Evolutionary conservation across 345 rosid genomes (phyloP), one percentile per base, ranked within the genome.

Genomic region (Hirschfeldia incana): DNA sequence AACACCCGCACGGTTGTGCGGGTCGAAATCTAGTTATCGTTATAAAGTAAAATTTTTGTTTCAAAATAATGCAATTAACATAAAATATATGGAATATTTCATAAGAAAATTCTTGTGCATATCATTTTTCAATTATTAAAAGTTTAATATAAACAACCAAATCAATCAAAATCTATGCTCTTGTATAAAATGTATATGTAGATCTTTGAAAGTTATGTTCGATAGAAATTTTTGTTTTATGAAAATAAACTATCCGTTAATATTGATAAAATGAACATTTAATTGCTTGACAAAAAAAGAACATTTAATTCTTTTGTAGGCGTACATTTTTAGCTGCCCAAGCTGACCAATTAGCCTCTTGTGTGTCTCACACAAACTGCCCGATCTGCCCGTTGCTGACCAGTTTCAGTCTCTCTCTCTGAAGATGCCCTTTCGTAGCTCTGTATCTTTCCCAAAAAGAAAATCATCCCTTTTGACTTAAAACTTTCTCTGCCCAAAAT

Each of bases 341-440:
- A 77, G 0, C 84, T 87, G 86, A 86, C 90, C 89, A n/a, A 4
- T 4, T 79, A 62, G 80, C 87, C 84, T 15, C 6, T 21, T 29
- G 13, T 69, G 76, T 30, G 49, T 83, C 55, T 82, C 77, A 85
- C 85, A 80, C 80, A 84, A 84, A 9, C 84, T 92, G 88, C 92
- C 91, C 89, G 60, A 70, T 32, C 82, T 90, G 87, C 97, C 92
- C 93, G 57, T 64, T 70, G 80, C 82, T 75, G 85, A 82, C 78
- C 85, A 76, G 88, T 85, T 84, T 86, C 87, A 65, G 30, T 59
- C 64, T 53, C 59, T 16, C 66, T 44, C 83, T 44, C 70, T 51
- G 15, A 69, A 67, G 76, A 62, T 78, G 76, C 83, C 83, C 73
- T 76, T 65, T 80, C 59, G 73, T 57, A 44, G 69, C 78, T 67